Evolutionary conservation across 441 rosid genomes (phyloP).

Genomic region (Populus hybrid): DNA sequence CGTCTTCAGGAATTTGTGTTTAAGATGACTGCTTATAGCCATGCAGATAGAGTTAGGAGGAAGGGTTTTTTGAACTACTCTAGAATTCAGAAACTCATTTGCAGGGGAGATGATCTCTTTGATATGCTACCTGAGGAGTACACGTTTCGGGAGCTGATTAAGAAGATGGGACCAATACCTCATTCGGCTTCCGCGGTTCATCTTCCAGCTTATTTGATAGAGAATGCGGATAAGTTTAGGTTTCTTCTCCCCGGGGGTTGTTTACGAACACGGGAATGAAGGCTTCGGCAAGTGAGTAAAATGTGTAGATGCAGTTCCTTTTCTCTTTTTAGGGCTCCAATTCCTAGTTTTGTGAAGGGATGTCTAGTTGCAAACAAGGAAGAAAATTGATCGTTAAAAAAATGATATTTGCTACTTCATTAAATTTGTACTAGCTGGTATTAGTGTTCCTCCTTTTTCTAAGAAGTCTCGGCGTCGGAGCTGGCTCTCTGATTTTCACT

Average conservation of each 20-base stretch:
- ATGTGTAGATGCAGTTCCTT: neutral
- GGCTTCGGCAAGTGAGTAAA: neutral
- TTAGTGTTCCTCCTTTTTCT: no score
- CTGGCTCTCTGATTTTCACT: no score
- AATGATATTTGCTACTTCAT: no score
- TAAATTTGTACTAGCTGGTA: no score
- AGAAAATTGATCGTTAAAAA: neutral
- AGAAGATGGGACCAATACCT: slow-evolving; percentile 70
- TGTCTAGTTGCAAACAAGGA: neutral
- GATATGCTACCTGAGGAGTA: slow-evolving; percentile 91
- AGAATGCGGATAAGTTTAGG: slow-evolving; percentile 63
- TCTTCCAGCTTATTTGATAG: slow-evolving; percentile 72
- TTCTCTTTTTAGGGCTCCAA: neutral
- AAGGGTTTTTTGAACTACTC: slow-evolving; percentile 40
- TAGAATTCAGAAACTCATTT: slow-evolving; percentile 63
- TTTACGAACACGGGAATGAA: slow-evolving; percentile 36
- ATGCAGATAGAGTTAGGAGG: slow-evolving; percentile 68
- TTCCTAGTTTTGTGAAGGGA: neutral
- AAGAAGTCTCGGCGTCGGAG: no score
- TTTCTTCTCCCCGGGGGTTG: slow-evolving; percentile 91
- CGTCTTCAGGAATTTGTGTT: slow-evolving; percentile 53
- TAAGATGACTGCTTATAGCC: slow-evolving; percentile 91
- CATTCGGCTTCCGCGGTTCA: slow-evolving; percentile 78
- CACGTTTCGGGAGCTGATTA: slow-evolving; percentile 64
- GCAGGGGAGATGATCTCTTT: slow-evolving; percentile 66